Evolutionary conservation across 2,329 filamentous ascomycete species (phyloP).

Genomic region (Alternaria dauci): DNA sequence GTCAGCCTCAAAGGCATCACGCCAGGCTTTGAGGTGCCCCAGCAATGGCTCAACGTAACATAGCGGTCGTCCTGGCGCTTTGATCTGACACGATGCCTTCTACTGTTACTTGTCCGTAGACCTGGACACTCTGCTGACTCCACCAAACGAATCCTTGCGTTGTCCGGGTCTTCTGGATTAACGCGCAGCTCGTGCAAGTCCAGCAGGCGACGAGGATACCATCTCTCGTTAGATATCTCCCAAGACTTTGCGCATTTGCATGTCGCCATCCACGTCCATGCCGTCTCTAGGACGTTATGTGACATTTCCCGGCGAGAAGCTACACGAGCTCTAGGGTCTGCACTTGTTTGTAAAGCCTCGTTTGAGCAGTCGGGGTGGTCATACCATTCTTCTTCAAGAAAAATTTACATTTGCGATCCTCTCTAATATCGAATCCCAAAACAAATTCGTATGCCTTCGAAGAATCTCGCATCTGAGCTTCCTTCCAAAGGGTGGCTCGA

Average conservation of each 20-base stretch:
- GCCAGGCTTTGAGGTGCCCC: too few relatives aligned
- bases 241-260: slow-evolving; percentile 20
- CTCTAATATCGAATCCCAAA: too few relatives aligned
- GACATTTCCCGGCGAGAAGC: background rate
- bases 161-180: background rate
- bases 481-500: too few relatives aligned
- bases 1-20: too few relatives aligned
- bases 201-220: slow-evolving; percentile 19
- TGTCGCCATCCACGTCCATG: slow-evolving; percentile 19
- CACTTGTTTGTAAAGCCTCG: too few relatives aligned
- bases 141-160: slow-evolving; percentile 1
- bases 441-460: too few relatives aligned
- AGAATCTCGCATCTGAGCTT: too few relatives aligned
- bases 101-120: background rate
- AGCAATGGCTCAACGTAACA: slow-evolving; percentile 24
- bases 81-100: background rate
- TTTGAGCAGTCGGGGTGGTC: too few relatives aligned
- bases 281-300: slow-evolving; percentile 10
- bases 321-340: background rate
- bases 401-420: too few relatives aligned
- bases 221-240: background rate
- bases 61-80: slow-evolving; percentile 4
- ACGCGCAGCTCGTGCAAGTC: slow-evolving; percentile 6
- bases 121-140: slow-evolving; percentile 1
- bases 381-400: too few relatives aligned